Evolutionary conservation across 768 basidiomycete species (phyloP), one percentile per base, ranked within the genome.

Genomic region (Mycena indigotica): DNA sequence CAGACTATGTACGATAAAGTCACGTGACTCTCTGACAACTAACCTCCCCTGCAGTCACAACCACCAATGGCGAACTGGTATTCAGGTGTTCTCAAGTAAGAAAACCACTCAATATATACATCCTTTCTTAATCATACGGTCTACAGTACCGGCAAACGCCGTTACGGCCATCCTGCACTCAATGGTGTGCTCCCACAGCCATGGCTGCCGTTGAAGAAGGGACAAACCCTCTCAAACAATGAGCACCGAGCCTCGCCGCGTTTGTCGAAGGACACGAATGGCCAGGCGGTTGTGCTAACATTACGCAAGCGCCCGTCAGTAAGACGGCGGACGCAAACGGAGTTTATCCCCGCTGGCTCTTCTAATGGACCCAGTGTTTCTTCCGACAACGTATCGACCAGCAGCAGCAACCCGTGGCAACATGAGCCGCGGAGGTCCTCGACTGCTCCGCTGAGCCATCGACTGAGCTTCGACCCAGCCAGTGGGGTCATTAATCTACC

Each of bases 1-100:
- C 94, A 17, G 92, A 95, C 73, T 95, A 95, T 71, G 90, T 89
- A 61, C 58, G 81, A 72, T 54, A 32, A 25, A n/a, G 32, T 5
- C 52, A 32, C 16, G 17, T 2, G 17, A 30, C 24, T 25, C 28
- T 35, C 44, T 39, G 23, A 38, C 46, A 19, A 53, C 62, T 40
- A 65, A 50, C 28, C 56, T 57, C 50, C 63, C 60, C 40, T 48
- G 2, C 65, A 95, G 89, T 94, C 93, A 0, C 96, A 98, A 71
- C 95, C 96, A 0, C 96, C 96, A 0, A 95, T 98, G 92, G 88
- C 90, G 15, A 93, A 93, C 65, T 95, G 93, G 86, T 98, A 93
- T 70, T 82, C 81, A 41, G 96, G 96, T 0, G 93, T 98, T 21
- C 77, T 98, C 15, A 96, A 96, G 92, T 93, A 69, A 64, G 78